Evolutionary conservation across 106 monocot genomes (phyloP).

Genomic region (Agapanthus africanus): DNA sequence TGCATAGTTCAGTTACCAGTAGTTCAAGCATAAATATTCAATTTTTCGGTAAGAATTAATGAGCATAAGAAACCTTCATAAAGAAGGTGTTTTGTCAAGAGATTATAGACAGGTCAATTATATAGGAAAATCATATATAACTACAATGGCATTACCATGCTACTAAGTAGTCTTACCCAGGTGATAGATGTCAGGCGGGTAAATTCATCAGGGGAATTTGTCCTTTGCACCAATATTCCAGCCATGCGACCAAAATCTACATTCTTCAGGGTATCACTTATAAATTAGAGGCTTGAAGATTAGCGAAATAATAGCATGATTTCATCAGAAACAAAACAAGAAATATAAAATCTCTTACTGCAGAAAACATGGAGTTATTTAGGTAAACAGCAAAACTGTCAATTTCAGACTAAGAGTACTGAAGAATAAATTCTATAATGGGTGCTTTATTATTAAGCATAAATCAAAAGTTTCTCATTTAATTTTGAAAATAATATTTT

Average conservation of each 20-base stretch:
- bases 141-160: background rate
- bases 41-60: background rate
- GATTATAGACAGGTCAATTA: background rate
- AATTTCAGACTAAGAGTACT: background rate
- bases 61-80: background rate
- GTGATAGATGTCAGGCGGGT: constrained; percentile 80
- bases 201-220: constrained; percentile 74
- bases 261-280: constrained; percentile 46
- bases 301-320: background rate
- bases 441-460: too few relatives aligned
- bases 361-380: background rate
- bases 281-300: background rate
- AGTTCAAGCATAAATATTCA: constrained; percentile 2
- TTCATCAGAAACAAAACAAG: background rate
- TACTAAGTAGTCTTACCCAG: constrained; percentile 75
- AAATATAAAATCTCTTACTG: background rate
- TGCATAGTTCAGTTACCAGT: constrained; percentile 12
- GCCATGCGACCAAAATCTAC: constrained; percentile 99
- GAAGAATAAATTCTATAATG: background rate
- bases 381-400: background rate
- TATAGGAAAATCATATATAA: background rate
- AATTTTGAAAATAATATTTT: background rate
- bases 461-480: background rate
- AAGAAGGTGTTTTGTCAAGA: background rate
- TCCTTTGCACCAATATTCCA: constrained; percentile 89